phyloP scores from a whole-genome alignment of 2,329 filamentous ascomycete species.

The Talaromyces marneffei region DNA sequence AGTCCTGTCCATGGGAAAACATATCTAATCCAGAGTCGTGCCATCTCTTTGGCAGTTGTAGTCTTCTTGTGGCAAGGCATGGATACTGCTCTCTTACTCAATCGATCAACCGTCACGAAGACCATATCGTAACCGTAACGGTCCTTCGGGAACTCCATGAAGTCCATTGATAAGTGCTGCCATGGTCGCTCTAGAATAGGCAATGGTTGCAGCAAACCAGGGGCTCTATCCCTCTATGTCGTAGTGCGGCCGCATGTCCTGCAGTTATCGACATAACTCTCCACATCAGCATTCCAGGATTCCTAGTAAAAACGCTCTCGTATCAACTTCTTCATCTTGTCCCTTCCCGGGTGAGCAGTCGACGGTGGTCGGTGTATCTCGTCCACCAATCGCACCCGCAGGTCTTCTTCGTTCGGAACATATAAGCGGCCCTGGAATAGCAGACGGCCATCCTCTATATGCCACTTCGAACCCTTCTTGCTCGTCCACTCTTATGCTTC shows the following conservation, averaged over 20 bases:
- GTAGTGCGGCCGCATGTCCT: background rate
- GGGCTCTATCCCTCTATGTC: background rate
- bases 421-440: background rate
- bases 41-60: background rate
- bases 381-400: background rate
- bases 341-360: background rate
- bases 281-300: background rate
- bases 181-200: conserved; percentile 14
- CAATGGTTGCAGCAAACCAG: conserved; percentile 12
- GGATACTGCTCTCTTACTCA: conserved; percentile 12
- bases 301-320: background rate
- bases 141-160: conserved; percentile 1
- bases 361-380: background rate
- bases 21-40: background rate
- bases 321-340: background rate
- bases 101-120: conserved; percentile 12
- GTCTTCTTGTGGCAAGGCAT: conserved; percentile 11
- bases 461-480: background rate
- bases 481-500: background rate
- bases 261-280: background rate
- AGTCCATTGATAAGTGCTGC: conserved; percentile 18
- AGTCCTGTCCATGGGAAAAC: background rate
- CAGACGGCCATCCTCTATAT: background rate
- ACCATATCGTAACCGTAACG: background rate
- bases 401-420: background rate